phyloP scores from a whole-genome alignment of 306 rosid species.

The Citrullus colocynthis region DNA sequence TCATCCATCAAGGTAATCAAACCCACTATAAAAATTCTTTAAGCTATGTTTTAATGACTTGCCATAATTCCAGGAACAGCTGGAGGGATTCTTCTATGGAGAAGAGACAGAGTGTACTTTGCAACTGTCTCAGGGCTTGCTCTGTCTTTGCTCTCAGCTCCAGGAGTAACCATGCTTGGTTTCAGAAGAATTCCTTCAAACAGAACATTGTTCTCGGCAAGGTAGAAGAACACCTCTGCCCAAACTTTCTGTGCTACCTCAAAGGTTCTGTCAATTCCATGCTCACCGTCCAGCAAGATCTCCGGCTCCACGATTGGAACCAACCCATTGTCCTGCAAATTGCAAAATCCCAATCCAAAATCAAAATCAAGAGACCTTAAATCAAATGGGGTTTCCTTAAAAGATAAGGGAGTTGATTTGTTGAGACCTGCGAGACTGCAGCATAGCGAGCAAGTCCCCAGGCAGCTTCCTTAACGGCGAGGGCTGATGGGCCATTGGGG shows the following conservation, averaged over 20 bases:
- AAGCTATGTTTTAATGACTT: slow-evolving; percentile 8
- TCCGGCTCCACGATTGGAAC: slow-evolving; percentile 98
- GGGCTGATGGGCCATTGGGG: slow-evolving; percentile 95
- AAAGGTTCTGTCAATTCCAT: slow-evolving; percentile 63
- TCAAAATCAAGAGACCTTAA: background rate
- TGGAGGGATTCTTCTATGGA: slow-evolving; percentile 72
- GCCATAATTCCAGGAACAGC: slow-evolving; percentile 98
- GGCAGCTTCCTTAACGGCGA: slow-evolving; percentile 83
- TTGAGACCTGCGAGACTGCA: slow-evolving; percentile 62
- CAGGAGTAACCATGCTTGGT: slow-evolving; percentile 99
- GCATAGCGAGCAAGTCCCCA: slow-evolving; percentile 99
- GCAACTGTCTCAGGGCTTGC: slow-evolving; percentile 69
- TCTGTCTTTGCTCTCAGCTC: slow-evolving; percentile 71
- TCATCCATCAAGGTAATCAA: background rate
- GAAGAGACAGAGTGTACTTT: slow-evolving; percentile 78
- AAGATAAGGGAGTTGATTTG: background rate
- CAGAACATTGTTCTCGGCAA: slow-evolving; percentile 76
- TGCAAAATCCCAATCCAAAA: background rate
- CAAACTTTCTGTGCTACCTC: slow-evolving; percentile 81
- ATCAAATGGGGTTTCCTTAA: background rate
- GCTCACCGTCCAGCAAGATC: slow-evolving; percentile 94
- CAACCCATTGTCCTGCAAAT: slow-evolving; percentile 50
- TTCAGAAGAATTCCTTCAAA: slow-evolving; percentile 93
- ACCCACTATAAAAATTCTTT: background rate
- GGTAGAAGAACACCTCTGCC: slow-evolving; percentile 94